Evolutionary conservation across 805 yeast genomes (phyloP), one percentile per base, ranked within the genome.

Genomic region (Sugiyamaella qingdaonensis): DNA sequence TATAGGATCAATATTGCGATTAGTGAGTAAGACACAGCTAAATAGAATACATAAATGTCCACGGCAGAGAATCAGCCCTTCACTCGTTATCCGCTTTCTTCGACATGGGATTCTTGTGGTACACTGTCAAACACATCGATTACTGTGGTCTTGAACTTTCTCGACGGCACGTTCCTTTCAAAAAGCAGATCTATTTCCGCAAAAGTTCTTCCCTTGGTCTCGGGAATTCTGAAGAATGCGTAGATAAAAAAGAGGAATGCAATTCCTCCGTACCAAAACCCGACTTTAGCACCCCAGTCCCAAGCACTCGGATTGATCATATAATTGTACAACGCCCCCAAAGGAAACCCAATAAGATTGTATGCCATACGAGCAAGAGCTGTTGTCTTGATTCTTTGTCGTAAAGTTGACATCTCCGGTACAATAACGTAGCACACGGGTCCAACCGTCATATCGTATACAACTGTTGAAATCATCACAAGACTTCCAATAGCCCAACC

Each of bases 181-280:
- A 81, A 82, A 66, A 82, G 66, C 48, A 69, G 67, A 64, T 81
- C 85, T 61, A 82, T 69, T 61, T 82, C 86, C 46, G 79, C 82
- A 61, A 70, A 80, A 0, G 85, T 78, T 64, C 82, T 73, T 43
- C 75, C 77, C 58, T 73, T 73, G 31, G 84, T 77, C 63, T 82
- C 88, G 11, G 88, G 86, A 48, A 81, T 68, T 42, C 77, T 75
- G 64, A 78, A 75, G 64, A 68, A 75, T 29, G 72, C 67, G 79
- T 80, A 78, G 44, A 68, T 55, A 2, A 74, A 14, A 11, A 67
- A 58, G 4, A 65, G 2, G 2, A 67, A 31, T 16, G 66, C 61
- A 5, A 60, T 57, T 0, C 73, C 80, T 46, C 71, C 73, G 72
- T 77, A 70, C 49, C 77, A 68, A 59, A 74, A 75, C 2, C 74